Evolutionary conservation across 1,284 basidiomycete genomes (phyloP), one percentile per base, ranked within the genome.

Genomic region (Ustilago sp.): DNA sequence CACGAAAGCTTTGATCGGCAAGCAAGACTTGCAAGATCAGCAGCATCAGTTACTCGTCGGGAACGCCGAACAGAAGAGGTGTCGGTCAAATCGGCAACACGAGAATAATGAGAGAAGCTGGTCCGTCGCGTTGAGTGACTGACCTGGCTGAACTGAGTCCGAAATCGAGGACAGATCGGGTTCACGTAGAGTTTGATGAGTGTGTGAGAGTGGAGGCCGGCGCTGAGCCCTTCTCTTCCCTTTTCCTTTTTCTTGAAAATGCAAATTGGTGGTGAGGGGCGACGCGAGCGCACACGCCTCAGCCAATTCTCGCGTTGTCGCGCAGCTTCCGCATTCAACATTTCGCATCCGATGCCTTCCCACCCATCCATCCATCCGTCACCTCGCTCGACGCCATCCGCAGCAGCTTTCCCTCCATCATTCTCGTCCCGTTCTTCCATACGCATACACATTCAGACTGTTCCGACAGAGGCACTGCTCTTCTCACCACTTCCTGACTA

Each of bases 271-370:
- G 23, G 15, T 50, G 28, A 31, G 41, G 12, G 19, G 51, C 51
- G 41, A 61, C 59, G 59, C 59, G 59, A 50, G 35, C 36, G 63
- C 60, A 66, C 59, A 57, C 57, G 60, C 60, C 52, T 63, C 39
- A 38, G 59, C 23, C 64, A 56, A 50, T 31, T 23, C 48, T 19
- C n/a, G 48, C 48, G 48, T 50, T 67, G 47, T 63, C 51, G 36
- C 52, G 41, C 48, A 50, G 28, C 48, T 48, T 60, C 47, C 48
- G 48, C 51, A 53, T 51, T 51, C 32, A 23, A 34, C 48, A 51
- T 36, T 53, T 53, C 51, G 50, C 50, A 52, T 52, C 45, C 45
- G 45, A 48, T 48, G 48, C 48, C 47, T 31, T 8, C 51, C 35
- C 23, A 36, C 34, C 34, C 35, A 36, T 53, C 51, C 51, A 36